phyloP scores from a whole-genome alignment of 768 basidiomycete genomes.

The Floccularia luteovirens region DNA sequence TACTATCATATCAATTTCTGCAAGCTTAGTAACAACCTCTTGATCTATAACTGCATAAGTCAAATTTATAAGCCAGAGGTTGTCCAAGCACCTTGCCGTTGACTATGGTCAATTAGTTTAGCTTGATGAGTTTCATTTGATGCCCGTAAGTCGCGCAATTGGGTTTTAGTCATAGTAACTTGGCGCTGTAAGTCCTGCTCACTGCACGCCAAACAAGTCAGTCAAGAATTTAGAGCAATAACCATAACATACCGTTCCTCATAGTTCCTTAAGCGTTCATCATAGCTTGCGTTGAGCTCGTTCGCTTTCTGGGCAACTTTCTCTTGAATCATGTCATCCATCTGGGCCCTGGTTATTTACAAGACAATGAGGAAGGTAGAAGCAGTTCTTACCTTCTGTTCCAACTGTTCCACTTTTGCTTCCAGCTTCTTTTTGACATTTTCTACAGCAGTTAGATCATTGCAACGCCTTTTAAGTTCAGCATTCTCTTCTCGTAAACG shows the following conservation, averaged over 20 bases:
- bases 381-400: constrained; percentile 57
- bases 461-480: constrained; percentile 64
- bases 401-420: constrained; percentile 64
- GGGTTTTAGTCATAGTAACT: constrained; percentile 77
- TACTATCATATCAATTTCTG: constrained; percentile 92
- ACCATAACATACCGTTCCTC: constrained; percentile 70
- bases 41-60: constrained; percentile 49
- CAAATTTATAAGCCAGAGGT: background rate
- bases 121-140: constrained; percentile 94
- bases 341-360: constrained; percentile 37
- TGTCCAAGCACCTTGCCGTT: constrained; percentile 70
- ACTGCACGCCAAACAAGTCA: constrained; percentile 27
- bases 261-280: constrained; percentile 92
- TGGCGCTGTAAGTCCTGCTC: constrained; percentile 95
- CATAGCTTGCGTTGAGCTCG: constrained; percentile 93
- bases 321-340: constrained; percentile 91
- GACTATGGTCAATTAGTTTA: constrained; percentile 83
- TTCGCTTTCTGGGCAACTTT: constrained; percentile 91
- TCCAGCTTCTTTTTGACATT: constrained; percentile 73
- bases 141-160: constrained; percentile 82
- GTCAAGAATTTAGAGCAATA: background rate
- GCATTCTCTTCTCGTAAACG: constrained; percentile 76
- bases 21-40: constrained; percentile 82
- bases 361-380: background rate
- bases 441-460: constrained; percentile 58